Percentiles rank a stretch among this genome's conserved stretches.
Conservation (phyloP, 1,284 basidiomycete genomes). For the Microbotryum intermedium region DNA sequence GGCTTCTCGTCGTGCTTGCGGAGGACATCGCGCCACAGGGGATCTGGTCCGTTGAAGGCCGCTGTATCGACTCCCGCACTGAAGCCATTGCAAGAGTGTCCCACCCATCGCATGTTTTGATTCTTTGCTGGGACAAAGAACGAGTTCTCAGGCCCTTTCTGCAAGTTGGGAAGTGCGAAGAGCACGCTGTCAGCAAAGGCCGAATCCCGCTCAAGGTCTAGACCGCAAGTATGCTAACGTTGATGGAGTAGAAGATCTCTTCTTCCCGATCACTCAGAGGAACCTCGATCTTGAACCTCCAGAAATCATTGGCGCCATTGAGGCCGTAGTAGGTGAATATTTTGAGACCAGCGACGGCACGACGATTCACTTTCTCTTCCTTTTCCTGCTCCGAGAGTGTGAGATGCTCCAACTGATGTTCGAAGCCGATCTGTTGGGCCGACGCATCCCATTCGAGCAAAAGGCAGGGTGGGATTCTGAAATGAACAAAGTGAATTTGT, state of each 20-base stretch:
- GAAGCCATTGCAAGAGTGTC: slow-evolving; percentile 48
- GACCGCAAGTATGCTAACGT: slow-evolving; percentile 16
- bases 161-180: not conserved
- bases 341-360: slow-evolving; percentile 55
- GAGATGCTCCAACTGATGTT: slow-evolving; percentile 19
- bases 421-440: slow-evolving; percentile 18
- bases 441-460: slow-evolving; percentile 62
- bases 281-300: slow-evolving; percentile 83
- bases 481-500: slow-evolving; percentile 16
- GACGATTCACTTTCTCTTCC: slow-evolving; percentile 13
- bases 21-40: slow-evolving; percentile 86
- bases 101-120: slow-evolving; percentile 73
- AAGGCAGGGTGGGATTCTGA: slow-evolving; percentile 50
- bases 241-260: slow-evolving; percentile 57
- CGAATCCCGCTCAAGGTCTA: not conserved
- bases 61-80: slow-evolving; percentile 45
- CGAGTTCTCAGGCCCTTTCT: slow-evolving; percentile 57
- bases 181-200: not conserved
- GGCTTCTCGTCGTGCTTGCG: slow-evolving; percentile 62
- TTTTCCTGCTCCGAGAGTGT: slow-evolving; percentile 8
- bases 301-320: slow-evolving; percentile 56
- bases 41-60: slow-evolving; percentile 39
- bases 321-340: slow-evolving; percentile 69
- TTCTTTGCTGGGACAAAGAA: slow-evolving; percentile 74
- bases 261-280: slow-evolving; percentile 66